Conservation (phyloP, 305 asterid genomes). For the Solanum hybrid region DNA sequence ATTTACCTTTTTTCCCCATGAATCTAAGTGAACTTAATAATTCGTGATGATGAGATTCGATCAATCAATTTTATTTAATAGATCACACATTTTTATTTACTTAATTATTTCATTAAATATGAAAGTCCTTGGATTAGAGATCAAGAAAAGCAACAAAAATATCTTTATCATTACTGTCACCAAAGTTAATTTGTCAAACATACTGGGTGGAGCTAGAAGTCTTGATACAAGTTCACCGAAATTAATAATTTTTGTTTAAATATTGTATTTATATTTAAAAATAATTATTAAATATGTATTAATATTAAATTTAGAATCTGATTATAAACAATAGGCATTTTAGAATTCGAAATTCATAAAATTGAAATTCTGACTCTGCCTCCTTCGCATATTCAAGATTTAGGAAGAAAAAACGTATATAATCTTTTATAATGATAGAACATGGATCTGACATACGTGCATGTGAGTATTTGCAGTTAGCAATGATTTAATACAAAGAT, state of each 20-base stretch:
- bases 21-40: background rate
- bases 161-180: background rate
- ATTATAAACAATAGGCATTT: no score
- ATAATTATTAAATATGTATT: no score
- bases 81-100: accelerated
- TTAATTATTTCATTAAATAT: background rate
- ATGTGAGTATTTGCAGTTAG: background rate
- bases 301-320: no score
- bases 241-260: no score
- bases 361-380: background rate
- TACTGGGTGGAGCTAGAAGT: no score
- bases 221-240: background rate
- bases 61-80: background rate
- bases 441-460: background rate
- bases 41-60: no score
- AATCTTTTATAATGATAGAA: background rate
- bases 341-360: no score
- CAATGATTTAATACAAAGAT: background rate
- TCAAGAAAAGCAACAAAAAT: background rate
- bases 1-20: background rate
- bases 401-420: background rate
- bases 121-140: background rate
- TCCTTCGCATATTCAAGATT: background rate
- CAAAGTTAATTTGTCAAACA: background rate
- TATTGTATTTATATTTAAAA: accelerated